phyloP scores from a whole-genome alignment of 495 filamentous ascomycete genomes.

The Aspergillus indologenus region DNA sequence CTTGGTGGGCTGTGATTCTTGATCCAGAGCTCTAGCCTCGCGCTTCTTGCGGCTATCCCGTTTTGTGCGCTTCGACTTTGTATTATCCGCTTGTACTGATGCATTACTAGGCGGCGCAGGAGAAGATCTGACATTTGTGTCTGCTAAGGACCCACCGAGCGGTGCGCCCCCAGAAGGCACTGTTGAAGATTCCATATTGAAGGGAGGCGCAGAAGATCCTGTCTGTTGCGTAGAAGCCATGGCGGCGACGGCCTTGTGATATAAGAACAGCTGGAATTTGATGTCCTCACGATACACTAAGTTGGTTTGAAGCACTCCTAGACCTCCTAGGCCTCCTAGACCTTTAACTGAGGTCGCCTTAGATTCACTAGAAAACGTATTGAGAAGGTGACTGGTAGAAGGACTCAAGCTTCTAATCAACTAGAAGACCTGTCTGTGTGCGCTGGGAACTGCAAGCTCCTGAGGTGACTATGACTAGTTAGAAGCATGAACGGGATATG shows the following conservation, averaged over 20 bases:
- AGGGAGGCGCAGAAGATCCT: slow-evolving; percentile 42
- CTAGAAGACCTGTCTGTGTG: no score
- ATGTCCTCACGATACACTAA: no score
- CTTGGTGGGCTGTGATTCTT: slow-evolving; percentile 36
- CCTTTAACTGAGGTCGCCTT: not conserved
- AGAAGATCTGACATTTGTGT: slow-evolving; percentile 37
- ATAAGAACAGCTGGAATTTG: not conserved
- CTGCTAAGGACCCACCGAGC: slow-evolving; percentile 30
- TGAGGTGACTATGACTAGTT: no score
- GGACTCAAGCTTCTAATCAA: no score
- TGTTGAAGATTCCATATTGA: slow-evolving; percentile 43
- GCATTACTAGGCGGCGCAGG: slow-evolving; percentile 35
- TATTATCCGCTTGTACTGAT: slow-evolving; percentile 34
- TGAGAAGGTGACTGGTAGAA: not conserved
- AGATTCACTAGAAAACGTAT: not conserved
- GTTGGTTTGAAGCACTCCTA: no score
- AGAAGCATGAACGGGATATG: no score
- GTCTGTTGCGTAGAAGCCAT: slow-evolving; percentile 41
- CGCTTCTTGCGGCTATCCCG: slow-evolving; percentile 65
- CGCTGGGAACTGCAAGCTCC: no score
- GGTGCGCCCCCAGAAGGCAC: slow-evolving; percentile 29
- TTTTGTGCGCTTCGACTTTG: slow-evolving; percentile 46
- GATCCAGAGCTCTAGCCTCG: slow-evolving; percentile 61
- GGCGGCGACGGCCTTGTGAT: not conserved
- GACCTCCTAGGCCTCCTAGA: no score